Percentiles rank a stretch among this genome's conserved stretches.
phyloP scores from a whole-genome alignment of 148 eudicot species.

The Rhododendron ferrugineum region DNA sequence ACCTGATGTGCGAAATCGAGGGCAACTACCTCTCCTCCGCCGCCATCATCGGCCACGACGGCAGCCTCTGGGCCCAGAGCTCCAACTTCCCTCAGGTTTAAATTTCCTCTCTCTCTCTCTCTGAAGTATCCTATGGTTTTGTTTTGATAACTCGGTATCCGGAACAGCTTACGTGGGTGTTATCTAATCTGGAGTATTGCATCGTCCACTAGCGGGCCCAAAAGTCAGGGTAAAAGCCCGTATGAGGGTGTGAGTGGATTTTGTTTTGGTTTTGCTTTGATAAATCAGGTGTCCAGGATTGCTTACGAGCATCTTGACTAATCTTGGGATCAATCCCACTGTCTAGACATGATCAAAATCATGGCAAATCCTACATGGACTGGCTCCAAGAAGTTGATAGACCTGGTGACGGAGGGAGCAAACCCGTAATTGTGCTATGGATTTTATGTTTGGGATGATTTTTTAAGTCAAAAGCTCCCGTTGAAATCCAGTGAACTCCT shows the following conservation, averaged over 20 bases:
- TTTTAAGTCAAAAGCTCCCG: not conserved
- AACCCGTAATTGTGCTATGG: not conserved
- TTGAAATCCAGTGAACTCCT: not conserved
- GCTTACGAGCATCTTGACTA: not conserved
- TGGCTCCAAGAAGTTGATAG: not conserved
- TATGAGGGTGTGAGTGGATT: too few relatives aligned
- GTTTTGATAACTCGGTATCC: not conserved
- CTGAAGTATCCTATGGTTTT: not conserved
- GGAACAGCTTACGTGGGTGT: not conserved
- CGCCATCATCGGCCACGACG: slow-evolving; percentile 48
- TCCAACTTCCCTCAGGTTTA: slow-evolving; percentile 40
- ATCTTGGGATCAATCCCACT: not conserved
- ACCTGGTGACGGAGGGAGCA: not conserved
- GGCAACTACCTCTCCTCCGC: slow-evolving; percentile 41
- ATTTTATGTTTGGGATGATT: not conserved
- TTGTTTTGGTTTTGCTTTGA: not conserved
- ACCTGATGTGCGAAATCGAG: slow-evolving; percentile 53
- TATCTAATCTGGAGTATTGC: too few relatives aligned
- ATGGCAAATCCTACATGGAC: not conserved
- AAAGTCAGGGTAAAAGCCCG: too few relatives aligned
- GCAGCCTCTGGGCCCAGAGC: slow-evolving; percentile 50
- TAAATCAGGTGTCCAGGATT: not conserved
- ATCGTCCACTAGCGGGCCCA: too few relatives aligned
- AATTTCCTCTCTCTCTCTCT: not conserved
- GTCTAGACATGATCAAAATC: too few relatives aligned